A percentile compares a stretch with the other conserved stretches of the same genome.
These are phyloP conservation scores for Protomyces gravidus DNA, from an alignment of 1,139 yeast species.

Conservation along the genomic window DNA sequence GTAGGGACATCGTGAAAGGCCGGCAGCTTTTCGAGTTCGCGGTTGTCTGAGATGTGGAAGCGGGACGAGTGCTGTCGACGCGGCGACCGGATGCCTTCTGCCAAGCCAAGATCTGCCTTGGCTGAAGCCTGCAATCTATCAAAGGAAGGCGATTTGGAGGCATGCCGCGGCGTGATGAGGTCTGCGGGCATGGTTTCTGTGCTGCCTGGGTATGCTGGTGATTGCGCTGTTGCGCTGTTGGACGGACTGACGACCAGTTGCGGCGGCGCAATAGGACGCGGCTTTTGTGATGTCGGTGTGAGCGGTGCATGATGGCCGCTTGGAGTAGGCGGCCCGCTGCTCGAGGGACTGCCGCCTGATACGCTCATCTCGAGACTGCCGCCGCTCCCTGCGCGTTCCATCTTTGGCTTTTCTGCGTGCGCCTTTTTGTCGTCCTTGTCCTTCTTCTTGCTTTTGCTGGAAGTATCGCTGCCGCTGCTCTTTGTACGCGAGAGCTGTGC, in stretches of 20 bases:
- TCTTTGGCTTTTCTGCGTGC: conserved; percentile 3
- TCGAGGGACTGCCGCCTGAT: background rate
- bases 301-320: conserved; percentile 16
- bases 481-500: conserved; percentile 28
- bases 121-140: conserved; percentile 39
- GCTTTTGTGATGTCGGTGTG: conserved; percentile 13
- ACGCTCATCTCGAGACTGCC: background rate
- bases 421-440: conserved; percentile 16
- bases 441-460: conserved; percentile 21
- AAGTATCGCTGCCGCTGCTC: conserved; percentile 25
- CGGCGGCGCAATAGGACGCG: conserved; percentile 20
- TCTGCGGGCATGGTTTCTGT: conserved; percentile 44
- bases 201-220: conserved; percentile 42
- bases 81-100: conserved; percentile 67
- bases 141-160: conserved; percentile 36
- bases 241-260: conserved; percentile 29
- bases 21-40: conserved; percentile 78
- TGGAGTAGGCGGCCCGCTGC: background rate
- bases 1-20: conserved; percentile 85
- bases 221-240: conserved; percentile 3
- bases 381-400: conserved; percentile 21
- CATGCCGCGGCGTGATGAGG: conserved; percentile 38
- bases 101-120: conserved; percentile 41
- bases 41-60: conserved; percentile 69
- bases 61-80: conserved; percentile 91